phyloP scores from a whole-genome alignment of 177 flowering plant species.

The Vitis hybrid region DNA sequence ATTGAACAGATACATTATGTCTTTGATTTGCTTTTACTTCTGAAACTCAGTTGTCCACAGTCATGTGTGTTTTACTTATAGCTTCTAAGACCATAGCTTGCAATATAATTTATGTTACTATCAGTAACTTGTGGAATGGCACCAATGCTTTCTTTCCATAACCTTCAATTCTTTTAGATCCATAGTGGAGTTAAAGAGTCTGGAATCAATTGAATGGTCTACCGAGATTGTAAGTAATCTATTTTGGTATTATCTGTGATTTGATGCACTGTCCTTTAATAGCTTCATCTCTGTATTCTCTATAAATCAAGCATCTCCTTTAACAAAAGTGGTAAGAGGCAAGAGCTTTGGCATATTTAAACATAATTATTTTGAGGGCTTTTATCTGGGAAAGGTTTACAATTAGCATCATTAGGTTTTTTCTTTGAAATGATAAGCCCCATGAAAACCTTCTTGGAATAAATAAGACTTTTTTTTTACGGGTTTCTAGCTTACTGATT shows the following conservation, averaged over 20 bases:
- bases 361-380: neutral
- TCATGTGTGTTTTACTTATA: neutral
- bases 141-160: constrained; percentile 16
- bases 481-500: neutral
- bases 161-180: constrained; percentile 36
- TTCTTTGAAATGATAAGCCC: neutral
- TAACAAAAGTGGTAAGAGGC: neutral
- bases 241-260: neutral
- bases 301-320: neutral
- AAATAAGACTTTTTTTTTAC: neutral
- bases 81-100: neutral
- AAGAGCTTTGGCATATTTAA: neutral
- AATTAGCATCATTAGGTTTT: neutral
- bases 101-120: neutral
- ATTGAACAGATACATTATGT: neutral
- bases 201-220: constrained; percentile 62
- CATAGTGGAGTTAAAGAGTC: constrained; percentile 44
- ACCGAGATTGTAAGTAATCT: constrained; percentile 53
- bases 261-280: neutral
- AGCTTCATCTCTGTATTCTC: neutral
- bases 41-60: neutral
- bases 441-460: neutral
- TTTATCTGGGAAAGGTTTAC: neutral
- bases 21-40: neutral
- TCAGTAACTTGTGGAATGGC: neutral